These are phyloP conservation scores for Arachis monticola DNA, from an alignment of 331 rosid species.

Conservation along the genomic window DNA sequence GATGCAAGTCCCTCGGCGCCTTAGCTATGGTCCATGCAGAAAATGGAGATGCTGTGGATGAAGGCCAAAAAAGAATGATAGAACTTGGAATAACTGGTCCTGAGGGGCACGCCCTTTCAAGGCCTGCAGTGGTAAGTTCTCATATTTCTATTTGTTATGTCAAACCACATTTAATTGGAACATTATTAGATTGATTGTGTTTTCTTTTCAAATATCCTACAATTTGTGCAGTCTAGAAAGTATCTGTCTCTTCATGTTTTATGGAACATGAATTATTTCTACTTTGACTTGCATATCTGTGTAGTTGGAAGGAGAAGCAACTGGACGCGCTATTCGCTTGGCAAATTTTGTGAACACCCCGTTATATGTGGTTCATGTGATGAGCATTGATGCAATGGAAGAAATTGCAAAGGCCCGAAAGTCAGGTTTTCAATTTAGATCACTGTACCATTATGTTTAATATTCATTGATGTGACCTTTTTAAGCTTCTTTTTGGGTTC, in stretches of 20 bases:
- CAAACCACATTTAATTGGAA: slow-evolving; percentile 15
- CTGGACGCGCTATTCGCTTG: slow-evolving; percentile 87
- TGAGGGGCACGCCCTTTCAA: slow-evolving; percentile 89
- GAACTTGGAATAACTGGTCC: slow-evolving; percentile 94
- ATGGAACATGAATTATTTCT: slow-evolving; percentile 22
- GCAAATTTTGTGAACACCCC: slow-evolving; percentile 89
- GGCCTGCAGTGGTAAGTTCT: slow-evolving; percentile 72
- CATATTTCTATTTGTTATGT: slow-evolving; percentile 4
- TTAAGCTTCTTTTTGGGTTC: not conserved
- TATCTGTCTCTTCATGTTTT: not conserved
- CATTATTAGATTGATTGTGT: slow-evolving; percentile 20
- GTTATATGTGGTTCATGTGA: slow-evolving; percentile 91
- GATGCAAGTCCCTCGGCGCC: slow-evolving; percentile 92
- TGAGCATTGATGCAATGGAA: slow-evolving; percentile 99
- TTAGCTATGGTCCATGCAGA: slow-evolving; percentile 97
- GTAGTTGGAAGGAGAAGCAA: slow-evolving; percentile 97
- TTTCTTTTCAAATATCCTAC: not conserved
- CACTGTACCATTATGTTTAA: slow-evolving; percentile 12
- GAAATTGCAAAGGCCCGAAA: slow-evolving; percentile 89
- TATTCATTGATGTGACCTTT: slow-evolving; percentile 18
- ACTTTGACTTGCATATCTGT: slow-evolving; percentile 42
- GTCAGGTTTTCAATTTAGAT: slow-evolving; percentile 60
- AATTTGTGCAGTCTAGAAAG: slow-evolving; percentile 24
- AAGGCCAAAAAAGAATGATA: slow-evolving; percentile 83
- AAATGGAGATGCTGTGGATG: slow-evolving; percentile 84